These are phyloP conservation scores for Phylloporus arenicola DNA, from an alignment of 768 basidiomycete genomes.

Conservation along the genomic window DNA sequence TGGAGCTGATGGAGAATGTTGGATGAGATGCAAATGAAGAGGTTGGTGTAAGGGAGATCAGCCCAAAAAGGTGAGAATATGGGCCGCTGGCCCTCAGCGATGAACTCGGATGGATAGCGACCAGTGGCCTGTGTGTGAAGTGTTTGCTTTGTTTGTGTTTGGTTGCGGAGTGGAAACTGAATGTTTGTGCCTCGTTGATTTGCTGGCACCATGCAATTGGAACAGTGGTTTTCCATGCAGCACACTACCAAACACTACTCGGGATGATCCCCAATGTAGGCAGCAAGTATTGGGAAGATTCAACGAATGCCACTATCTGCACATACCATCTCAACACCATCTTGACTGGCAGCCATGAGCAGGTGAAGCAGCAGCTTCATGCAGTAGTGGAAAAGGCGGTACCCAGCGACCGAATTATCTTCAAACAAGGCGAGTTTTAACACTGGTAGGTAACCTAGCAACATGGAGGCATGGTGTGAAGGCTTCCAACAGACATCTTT, in stretches of 20 bases:
- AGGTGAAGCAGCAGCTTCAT: background rate
- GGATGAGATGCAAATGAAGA: background rate
- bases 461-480: background rate
- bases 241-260: slow-evolving; percentile 1
- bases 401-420: background rate
- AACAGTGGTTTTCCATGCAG: slow-evolving; percentile 1
- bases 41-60: background rate
- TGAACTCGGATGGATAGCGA: background rate
- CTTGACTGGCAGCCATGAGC: background rate
- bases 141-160: background rate
- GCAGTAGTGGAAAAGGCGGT: slow-evolving; percentile 1
- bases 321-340: slow-evolving; percentile 2
- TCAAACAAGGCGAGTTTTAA: background rate
- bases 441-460: background rate
- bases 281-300: background rate
- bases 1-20: slow-evolving; percentile 2
- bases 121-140: background rate
- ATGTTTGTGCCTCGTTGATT: background rate
- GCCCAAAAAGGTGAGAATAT: slow-evolving; percentile 5
- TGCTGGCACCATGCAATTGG: background rate
- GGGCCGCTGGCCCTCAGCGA: background rate
- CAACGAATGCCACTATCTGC: background rate
- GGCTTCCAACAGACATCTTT: background rate
- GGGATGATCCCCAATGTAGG: background rate
- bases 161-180: background rate